Evolutionary conservation across 202 grass and related monocot species (phyloP).

Genomic region (Setaria italica): DNA sequence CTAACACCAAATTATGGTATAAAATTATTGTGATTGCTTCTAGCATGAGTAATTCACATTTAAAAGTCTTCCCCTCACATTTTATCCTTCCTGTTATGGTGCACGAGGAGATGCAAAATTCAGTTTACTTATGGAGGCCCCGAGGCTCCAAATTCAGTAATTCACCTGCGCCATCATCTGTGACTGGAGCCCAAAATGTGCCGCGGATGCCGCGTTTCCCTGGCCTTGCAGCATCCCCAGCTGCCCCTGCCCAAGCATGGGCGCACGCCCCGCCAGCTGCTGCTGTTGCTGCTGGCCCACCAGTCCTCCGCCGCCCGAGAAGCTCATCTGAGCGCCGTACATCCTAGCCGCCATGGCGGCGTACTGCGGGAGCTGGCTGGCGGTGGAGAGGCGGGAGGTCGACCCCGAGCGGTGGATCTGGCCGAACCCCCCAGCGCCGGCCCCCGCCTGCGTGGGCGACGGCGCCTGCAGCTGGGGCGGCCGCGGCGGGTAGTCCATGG

Average conservation of each 20-base stretch:
- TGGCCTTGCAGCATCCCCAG: constrained; percentile 81
- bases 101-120: not conserved
- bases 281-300: constrained; percentile 71
- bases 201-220: constrained; percentile 49
- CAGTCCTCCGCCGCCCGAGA: constrained; percentile 59
- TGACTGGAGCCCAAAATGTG: constrained; percentile 76
- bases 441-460: constrained; percentile 49
- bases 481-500: constrained; percentile 69
- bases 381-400: constrained; percentile 47
- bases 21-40: constrained; percentile 5
- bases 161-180: constrained; percentile 90
- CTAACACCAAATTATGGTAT: not conserved
- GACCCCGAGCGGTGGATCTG: constrained; percentile 68
- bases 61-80: not conserved
- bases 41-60: not conserved
- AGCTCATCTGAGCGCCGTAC: constrained; percentile 82
- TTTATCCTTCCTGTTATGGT: not conserved
- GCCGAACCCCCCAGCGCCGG: constrained; percentile 40
- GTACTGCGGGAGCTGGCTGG: constrained; percentile 64
- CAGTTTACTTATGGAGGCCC: not conserved
- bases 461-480: constrained; percentile 60
- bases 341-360: constrained; percentile 70
- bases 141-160: constrained; percentile 38
- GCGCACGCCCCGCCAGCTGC: constrained; percentile 63
- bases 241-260: constrained; percentile 78